Evolutionary conservation across 2,329 filamentous ascomycete species (phyloP), one percentile per base, ranked within the genome.

Genomic region (Aspergillus oerlinghausenensis): DNA sequence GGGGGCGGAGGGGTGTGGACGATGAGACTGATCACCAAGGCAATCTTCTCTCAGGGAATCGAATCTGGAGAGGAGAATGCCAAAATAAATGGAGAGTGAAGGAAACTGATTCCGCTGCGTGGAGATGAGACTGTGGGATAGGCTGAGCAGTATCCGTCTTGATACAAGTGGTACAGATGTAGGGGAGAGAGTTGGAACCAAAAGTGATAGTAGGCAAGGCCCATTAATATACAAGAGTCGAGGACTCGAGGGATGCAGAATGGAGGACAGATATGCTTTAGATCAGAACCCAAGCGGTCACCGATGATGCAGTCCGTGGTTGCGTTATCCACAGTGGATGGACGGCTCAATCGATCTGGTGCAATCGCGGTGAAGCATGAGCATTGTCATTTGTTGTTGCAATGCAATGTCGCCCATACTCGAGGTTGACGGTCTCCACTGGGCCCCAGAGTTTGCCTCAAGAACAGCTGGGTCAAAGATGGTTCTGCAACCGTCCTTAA

Each of bases 281-380:
- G 35, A 38, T 49, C 28, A 23, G 42, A 42, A 45, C 50, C 52
- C 49, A 57, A 47, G 32, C 52, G 51, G 19, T 1, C 8, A 45
- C n/a, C 11, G 21, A 19, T 29, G 52, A 53, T 56, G 51, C 54
- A 56, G 50, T 54, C 62, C 58, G 53, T 64, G 62, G 62, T 51
- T 54, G 56, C 57, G 55, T 57, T 58, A 57, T 64, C 52, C 52
- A 64, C 55, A 52, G 52, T 26, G 54, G 54, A 49, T 60, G 55
- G 51, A 60, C 11, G 42, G 47, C 32, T 47, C 49, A 38, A 52
- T 49, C 47, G 40, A 26, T 52, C 40, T 55, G 52, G 55, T 47
- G 29, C 42, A 17, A 11, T 38, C n/a, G 21, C 42, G 11, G 42
- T 45, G 42, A 45, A 23, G 42, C 19, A 45, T 45, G n/a, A 23